Base-by-base conservation (phyloP, 2,329 filamentous ascomycete genomes). In the Microsporum audouinii region DNA sequence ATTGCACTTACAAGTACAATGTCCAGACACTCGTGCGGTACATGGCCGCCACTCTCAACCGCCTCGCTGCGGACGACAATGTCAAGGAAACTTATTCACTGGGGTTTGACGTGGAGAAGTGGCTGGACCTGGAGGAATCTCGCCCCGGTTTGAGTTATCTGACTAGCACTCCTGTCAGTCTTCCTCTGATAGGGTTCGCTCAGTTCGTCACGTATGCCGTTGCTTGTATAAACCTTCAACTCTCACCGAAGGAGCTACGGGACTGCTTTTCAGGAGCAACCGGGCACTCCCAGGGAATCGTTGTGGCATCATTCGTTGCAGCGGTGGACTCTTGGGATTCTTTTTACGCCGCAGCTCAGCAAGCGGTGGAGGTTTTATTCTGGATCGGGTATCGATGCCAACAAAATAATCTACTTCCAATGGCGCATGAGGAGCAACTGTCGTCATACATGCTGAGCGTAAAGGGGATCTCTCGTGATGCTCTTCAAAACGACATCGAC, bases 381-480 rank as follows among this genome's bases (percentile, higher is more conserved):
- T 99, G 94, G 94, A 96, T 99, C 67, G 94, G 95, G 72, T 86
- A 92, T 63, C 88, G 94, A 70, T 96, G 92, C 75, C 94, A 99
- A 75, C 94, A 99, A 39, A 14, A 12, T 39, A 14, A 39, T 14
- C 38, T 39, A 39, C 38, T 12, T 14, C 38, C 38, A 39, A 39
- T 39, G 14, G 14, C 38, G 14, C 38, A 39, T 39, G 14, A 4
- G 10, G 38, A 39, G 8, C 38, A 39, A 14, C 38, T 12, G 76
- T 91, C 91, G 1, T 99, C 77, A 95, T 99, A 67, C 88, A 97
- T 76, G 88, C 88, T 14, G 99, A 39, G 38, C 8, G 38, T 39
- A 8, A 39, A 39, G 38, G 38, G 38, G 38, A 8, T 39, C 14
- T 39, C 38, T 39, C 38, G 10, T 14, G 10, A 39, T 14, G 14